Base-by-base conservation (phyloP, 179 eudicot genomes). In the Spinacia oleracea region DNA sequence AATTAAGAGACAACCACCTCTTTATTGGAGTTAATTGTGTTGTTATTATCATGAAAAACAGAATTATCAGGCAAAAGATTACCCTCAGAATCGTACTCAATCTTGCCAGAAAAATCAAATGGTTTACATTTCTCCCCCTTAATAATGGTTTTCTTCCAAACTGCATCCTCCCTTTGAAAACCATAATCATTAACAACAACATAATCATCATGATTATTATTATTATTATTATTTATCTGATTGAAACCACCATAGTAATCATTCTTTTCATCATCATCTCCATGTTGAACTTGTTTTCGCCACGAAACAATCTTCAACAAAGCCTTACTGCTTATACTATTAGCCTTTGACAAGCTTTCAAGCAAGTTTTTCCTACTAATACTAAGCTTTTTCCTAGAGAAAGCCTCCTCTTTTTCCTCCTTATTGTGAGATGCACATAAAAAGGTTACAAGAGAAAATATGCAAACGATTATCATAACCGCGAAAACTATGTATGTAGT, bases 101-200 rank as follows among this genome's bases (percentile, higher is more conserved):
- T 90, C 34, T 81, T 85, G 32, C 93, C 93, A 14, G 93, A 91
- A 75, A 89, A 90, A 65, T 91, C 84, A 69, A 91, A 21, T 4
- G 96, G 93, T 7, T 86, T 82, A 79, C 96, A 91, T 73, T 79
- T 84, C 35, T 80, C 96, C 18, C 96, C 96, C 83, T 83, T 89
- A 27, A 91, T 87, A 42, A 91, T 90, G 25, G 85, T 89, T 85
- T 87, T 89, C 85, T 85, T 89, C 96, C 96, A 91, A 56, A 91
- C 80, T 4, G 81, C 90, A 45, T 73, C 74, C 2, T 77, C 80
- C 11, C 45, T 74, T 4, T 31, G 68, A 18, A 4, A 55, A 50
- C 75, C 84, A 23, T 87, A 88, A 45, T 72, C 84, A 29, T 16
- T 56, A 65, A 35, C 15, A 56, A 32, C 18, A 48, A 46, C 8